Evolutionary conservation across 108 stramenopile genomes (phyloP), one percentile per base, ranked within the genome.

Genomic region (Cyclotella baltica): DNA sequence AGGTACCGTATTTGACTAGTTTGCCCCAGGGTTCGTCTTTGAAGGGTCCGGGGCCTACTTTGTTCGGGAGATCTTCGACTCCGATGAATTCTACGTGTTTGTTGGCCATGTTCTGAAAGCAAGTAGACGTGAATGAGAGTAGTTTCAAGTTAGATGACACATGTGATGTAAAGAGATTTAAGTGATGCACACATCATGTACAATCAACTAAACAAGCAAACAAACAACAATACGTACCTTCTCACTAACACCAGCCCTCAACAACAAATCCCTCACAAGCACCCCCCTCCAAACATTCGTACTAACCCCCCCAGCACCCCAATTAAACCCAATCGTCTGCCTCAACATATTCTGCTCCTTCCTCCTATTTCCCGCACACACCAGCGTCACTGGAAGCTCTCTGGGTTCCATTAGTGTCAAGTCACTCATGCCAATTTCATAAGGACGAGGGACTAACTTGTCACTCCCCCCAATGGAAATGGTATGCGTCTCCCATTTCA

Each of bases 261-360:
- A 64, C 27, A 99, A 85, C 74, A 99, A 80, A 72, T 97, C 97
- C 50, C 95, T 82, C 38, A 99, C 87, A 72, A 84, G 48, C 62
- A 93, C 89, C 33, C 98, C 98, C 79, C 95, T 97, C 96, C 96
- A 99, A 9, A 96, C 90, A 62, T 95, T 95, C 75, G 94, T 99
- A 30, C 88, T 87, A 11, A 97, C 93, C 34, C 96, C 98, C 34
- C 90, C 92, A 2, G 98, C 86, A 33, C 97, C 98, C 98, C 98
- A 99, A 82, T 93, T 97, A 80, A 98, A 98, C 22, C 98, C 98
- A 61, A 98, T 96, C 0, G 97, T 98, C 85, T 97, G 96, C 53
- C 90, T 89, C 62, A 97, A 92, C 94, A 97, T 96, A 81, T 98
- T 99, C 87, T 98, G 96, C 79, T 99, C 98, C 92, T 98, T 98